These are phyloP conservation scores for Nemophila menziesii DNA, from an alignment of 257 asterid genomes.

Conservation along the genomic window DNA sequence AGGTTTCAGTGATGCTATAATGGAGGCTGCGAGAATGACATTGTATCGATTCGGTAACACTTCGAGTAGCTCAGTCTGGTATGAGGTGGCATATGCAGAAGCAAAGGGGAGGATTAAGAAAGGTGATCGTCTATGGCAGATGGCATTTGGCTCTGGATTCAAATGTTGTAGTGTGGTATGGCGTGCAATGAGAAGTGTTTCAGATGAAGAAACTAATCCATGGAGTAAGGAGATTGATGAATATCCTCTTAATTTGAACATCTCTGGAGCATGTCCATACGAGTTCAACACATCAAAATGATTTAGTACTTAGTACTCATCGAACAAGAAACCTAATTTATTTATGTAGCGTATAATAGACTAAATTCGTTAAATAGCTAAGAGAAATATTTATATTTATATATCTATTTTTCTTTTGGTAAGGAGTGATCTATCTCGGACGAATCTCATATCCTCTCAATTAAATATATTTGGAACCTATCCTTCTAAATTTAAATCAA, in stretches of 20 bases:
- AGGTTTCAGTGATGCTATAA: conserved; percentile 21
- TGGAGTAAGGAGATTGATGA: conserved; percentile 9
- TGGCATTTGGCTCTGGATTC: conserved; percentile 14
- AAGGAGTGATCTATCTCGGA: no score
- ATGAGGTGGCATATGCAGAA: no score
- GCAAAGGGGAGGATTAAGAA: conserved; percentile 26
- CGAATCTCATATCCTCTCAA: no score
- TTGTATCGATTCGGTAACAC: conserved; percentile 38
- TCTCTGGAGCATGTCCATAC: neutral
- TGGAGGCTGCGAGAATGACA: conserved; percentile 49
- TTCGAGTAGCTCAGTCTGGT: conserved; percentile 46
- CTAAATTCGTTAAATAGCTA: no score
- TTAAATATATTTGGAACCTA: no score
- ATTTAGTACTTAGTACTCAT: neutral
- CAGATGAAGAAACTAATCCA: conserved; percentile 8
- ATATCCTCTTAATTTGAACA: neutral
- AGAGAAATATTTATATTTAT: no score
- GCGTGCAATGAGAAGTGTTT: conserved; percentile 8
- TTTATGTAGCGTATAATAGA: no score
- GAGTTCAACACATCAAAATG: neutral
- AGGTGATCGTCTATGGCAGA: conserved; percentile 11
- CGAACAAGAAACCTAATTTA: no score
- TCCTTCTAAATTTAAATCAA: no score
- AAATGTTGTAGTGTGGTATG: conserved; percentile 14
- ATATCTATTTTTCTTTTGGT: no score